A percentile compares a stretch with the other conserved stretches of the same genome.
Conservation (phyloP, 495 filamentous ascomycete species). For the Xylaria nigripes region DNA sequence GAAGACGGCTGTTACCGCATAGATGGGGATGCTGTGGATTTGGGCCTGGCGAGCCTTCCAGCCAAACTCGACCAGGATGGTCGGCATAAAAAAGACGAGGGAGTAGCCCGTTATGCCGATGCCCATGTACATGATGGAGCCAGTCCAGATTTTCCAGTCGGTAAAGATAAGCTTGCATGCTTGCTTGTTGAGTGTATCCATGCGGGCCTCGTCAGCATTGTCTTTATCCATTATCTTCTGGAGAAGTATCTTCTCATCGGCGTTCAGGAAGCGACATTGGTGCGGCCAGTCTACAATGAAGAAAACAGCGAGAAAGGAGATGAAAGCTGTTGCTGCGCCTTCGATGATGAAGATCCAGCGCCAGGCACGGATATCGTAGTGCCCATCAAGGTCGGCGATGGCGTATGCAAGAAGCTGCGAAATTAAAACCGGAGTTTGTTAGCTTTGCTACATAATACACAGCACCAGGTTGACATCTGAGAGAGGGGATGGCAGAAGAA, state of each 20-base stretch:
- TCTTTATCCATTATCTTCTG: constrained; percentile 37
- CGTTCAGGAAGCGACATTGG: constrained; percentile 39
- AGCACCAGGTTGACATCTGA: too few relatives aligned
- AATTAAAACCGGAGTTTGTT: neutral
- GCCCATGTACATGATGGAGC: constrained; percentile 43
- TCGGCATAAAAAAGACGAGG: constrained; percentile 47
- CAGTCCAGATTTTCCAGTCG: constrained; percentile 52
- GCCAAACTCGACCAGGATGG: constrained; percentile 49
- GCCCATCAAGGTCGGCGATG: constrained; percentile 47
- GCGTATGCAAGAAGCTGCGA: constrained; percentile 48
- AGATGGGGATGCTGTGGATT: constrained; percentile 50
- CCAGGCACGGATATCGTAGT: constrained; percentile 39
- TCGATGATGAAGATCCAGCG: constrained; percentile 49
- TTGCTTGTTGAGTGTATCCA: constrained; percentile 42
- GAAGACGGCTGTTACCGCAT: constrained; percentile 41
- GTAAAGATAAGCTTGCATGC: constrained; percentile 38
- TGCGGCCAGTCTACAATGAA: constrained; percentile 53
- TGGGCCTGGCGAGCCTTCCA: constrained; percentile 44
- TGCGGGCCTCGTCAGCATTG: constrained; percentile 31
- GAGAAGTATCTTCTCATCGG: constrained; percentile 39
- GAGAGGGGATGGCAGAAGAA: too few relatives aligned
- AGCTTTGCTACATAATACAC: neutral
- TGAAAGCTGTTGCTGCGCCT: constrained; percentile 42
- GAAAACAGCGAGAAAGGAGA: constrained; percentile 41
- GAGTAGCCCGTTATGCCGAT: constrained; percentile 44